Base-by-base conservation (phyloP, 352 stramenopile genomes). In the Thalassiosira ordinaria region DNA sequence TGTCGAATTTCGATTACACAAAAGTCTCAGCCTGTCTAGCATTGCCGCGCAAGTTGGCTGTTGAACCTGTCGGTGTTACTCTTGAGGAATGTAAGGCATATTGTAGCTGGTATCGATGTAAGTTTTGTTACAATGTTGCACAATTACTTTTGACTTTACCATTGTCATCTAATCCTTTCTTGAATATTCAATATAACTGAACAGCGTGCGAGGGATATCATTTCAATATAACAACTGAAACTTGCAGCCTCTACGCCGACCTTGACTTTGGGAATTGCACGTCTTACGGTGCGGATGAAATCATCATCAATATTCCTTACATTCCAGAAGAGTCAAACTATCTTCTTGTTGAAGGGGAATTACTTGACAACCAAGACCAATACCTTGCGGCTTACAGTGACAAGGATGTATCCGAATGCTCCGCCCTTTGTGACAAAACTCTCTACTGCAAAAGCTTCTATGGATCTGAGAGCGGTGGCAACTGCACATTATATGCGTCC, bases 81-180 rank as follows among this genome's bases (percentile, higher is more conserved):
- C 39, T 68, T 7, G 59, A 68, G 39, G 59, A 68, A 56, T 68
- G 59, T 39, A 68, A 68, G 27, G 24, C 56, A 1, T 68, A 56
- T 18, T 68, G 59, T 27, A 57, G 39, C 24, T 68, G 44, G 24
- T 68, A 55, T 27, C 49, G 27, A 64, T 31, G 41, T 49, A 16
- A 49, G 41, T 18, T 49, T 7, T 49, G 14, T 20, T 49, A 18
- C 14, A 5, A 18, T 49, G 13, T 49, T 18, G 4, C 2, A 49
- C 18, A 49, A 20, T 49, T 49, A 7, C 5, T 49, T 8, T 49
- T 7, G 6, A 20, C 14, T 49, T 4, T 20, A 20, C 14, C n/a
- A n/a, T n/a, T 49, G 5, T 49, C 41, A 18, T 49, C 41, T 8
- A 20, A 49, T 20, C 18, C 18, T 49, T 4, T 18, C 2, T 20